Percentiles rank a stretch among this genome's conserved stretches.
Evolutionary conservation across 306 rosid species (phyloP).

Genomic region (Cucurbita ficifolia): DNA sequence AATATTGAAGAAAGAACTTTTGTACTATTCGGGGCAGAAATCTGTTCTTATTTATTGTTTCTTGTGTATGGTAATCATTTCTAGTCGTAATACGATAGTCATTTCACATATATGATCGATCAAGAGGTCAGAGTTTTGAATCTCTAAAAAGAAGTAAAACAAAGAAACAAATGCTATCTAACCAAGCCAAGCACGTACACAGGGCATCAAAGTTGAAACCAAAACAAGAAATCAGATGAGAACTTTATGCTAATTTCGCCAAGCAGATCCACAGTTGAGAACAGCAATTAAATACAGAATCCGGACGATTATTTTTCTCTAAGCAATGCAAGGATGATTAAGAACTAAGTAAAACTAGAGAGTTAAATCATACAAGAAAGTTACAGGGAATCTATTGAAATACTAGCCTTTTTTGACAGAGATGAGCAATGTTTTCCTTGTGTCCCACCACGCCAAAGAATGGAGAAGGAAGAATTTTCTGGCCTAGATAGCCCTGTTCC

Average conservation of each 20-base stretch:
- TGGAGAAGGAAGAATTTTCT: constrained; percentile 1
- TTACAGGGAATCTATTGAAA: constrained; percentile 3
- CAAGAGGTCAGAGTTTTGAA: no score
- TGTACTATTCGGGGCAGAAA: neutral
- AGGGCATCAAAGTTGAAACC: neutral
- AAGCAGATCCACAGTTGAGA: constrained; percentile 47
- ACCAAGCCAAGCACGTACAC: neutral
- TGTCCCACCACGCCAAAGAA: constrained; percentile 17
- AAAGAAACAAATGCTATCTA: neutral
- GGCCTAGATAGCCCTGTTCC: constrained; percentile 42
- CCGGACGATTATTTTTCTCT: constrained; percentile 31
- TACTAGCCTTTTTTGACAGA: neutral
- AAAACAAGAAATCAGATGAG: neutral
- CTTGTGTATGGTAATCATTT: no score
- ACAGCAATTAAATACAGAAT: constrained; percentile 25
- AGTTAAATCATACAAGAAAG: constrained; percentile 6
- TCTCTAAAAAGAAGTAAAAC: neutral
- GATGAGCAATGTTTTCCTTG: neutral
- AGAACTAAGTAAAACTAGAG: constrained; percentile 2
- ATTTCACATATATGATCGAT: no score
- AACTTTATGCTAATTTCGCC: constrained; percentile 4
- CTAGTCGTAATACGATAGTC: no score
- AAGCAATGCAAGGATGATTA: constrained; percentile 17
- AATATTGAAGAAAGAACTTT: neutral
- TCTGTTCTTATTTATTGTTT: neutral